A percentile compares a stretch with the other conserved stretches of the same genome.
Conservation (phyloP, 805 yeast genomes). For the Lachancea quebecensis region DNA sequence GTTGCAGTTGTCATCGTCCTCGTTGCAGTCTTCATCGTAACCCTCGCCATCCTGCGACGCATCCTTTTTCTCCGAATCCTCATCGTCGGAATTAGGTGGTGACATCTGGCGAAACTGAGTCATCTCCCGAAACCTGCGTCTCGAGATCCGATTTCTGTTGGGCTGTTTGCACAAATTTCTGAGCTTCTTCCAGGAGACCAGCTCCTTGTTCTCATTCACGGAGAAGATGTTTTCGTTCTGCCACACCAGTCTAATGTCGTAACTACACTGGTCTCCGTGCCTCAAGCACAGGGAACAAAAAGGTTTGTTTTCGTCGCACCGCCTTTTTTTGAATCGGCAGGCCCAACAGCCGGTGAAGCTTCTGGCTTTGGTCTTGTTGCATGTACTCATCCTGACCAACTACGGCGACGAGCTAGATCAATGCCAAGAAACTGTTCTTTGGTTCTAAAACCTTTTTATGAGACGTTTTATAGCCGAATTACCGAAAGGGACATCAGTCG, state of each 20-base stretch:
- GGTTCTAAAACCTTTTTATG: neutral
- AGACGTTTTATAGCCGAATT: neutral
- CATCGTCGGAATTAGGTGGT: slow-evolving; percentile 7
- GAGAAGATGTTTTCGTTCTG: slow-evolving; percentile 20
- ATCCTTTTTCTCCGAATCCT: neutral
- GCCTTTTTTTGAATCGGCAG: slow-evolving; percentile 28
- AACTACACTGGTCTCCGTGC: slow-evolving; percentile 24
- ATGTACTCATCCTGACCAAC: neutral
- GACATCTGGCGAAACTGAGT: slow-evolving; percentile 12
- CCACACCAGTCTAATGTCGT: slow-evolving; percentile 29
- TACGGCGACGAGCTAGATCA: too few relatives aligned
- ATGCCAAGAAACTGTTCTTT: neutral
- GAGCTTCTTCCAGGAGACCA: slow-evolving; percentile 7
- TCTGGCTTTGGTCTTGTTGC: slow-evolving; percentile 16
- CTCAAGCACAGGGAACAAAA: slow-evolving; percentile 24
- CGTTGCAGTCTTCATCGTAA: neutral
- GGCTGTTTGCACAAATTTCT: slow-evolving; percentile 1
- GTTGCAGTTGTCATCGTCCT: neutral
- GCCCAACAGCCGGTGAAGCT: slow-evolving; percentile 33
- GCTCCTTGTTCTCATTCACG: slow-evolving; percentile 6
- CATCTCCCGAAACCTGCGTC: slow-evolving; percentile 15
- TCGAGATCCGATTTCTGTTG: slow-evolving; percentile 12
- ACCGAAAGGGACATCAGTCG: too few relatives aligned
- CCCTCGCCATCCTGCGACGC: neutral
- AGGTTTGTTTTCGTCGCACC: slow-evolving; percentile 28